Conservation (phyloP, 1,284 basidiomycete genomes). For the Moesziomyces parantarcticus region DNA sequence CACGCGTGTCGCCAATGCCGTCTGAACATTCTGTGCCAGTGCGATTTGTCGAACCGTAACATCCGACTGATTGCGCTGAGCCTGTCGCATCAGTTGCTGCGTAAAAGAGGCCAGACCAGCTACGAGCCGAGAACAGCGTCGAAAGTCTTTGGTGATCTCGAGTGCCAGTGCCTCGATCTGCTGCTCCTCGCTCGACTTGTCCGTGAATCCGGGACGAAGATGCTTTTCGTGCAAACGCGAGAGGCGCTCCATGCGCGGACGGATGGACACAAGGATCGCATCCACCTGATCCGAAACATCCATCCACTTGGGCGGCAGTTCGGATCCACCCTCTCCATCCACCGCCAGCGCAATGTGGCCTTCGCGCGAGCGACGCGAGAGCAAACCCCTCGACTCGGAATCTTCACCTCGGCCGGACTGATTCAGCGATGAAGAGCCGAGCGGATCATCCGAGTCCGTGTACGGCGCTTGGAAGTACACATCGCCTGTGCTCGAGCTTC, state of each 20-base stretch:
- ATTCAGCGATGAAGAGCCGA: constrained; percentile 19
- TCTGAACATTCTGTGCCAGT: constrained; percentile 92
- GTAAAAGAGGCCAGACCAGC: constrained; percentile 52
- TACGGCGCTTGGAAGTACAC: constrained; percentile 58
- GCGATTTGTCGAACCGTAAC: constrained; percentile 54
- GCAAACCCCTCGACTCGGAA: constrained; percentile 12
- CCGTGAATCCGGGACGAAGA: constrained; percentile 92
- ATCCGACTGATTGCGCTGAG: constrained; percentile 63
- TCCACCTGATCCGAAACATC: constrained; percentile 62
- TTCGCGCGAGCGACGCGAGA: constrained; percentile 16
- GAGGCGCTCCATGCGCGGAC: constrained; percentile 72
- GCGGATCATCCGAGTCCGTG: constrained; percentile 33
- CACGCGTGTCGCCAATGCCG: constrained; percentile 90
- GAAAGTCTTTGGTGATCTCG: constrained; percentile 77
- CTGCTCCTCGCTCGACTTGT: constrained; percentile 89
- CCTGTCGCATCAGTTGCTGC: constrained; percentile 72
- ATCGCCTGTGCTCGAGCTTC: not conserved
- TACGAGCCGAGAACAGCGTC: constrained; percentile 52
- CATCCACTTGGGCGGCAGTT: constrained; percentile 66
- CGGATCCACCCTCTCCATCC: constrained; percentile 2
- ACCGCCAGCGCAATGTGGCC: constrained; percentile 22
- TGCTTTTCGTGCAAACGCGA: constrained; percentile 96
- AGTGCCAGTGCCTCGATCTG: constrained; percentile 89
- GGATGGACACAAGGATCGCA: constrained; percentile 39
- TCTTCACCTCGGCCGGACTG: not conserved